These are phyloP conservation scores for Fraxinus latifolia DNA, from an alignment of 305 asterid genomes.

Conservation along the genomic window DNA sequence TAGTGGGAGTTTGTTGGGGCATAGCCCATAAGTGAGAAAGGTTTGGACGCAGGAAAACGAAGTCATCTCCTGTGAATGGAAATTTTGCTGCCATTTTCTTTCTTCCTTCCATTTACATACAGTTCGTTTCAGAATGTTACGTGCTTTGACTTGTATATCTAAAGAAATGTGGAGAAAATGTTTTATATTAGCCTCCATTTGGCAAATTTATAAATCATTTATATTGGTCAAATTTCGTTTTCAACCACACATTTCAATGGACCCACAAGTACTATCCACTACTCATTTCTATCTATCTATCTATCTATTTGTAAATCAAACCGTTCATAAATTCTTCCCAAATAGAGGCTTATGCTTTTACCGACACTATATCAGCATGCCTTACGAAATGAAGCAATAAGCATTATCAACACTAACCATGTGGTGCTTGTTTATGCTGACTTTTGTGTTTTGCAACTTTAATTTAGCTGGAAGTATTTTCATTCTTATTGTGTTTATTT, in stretches of 20 bases:
- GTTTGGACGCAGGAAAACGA: not conserved
- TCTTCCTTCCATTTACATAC: not conserved
- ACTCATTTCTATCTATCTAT: too few relatives aligned
- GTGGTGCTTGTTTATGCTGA: not conserved
- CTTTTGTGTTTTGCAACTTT: not conserved
- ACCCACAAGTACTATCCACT: too few relatives aligned
- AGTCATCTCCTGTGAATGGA: not conserved
- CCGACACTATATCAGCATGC: not conserved
- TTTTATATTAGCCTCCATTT: not conserved
- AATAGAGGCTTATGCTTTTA: not conserved
- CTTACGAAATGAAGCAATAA: not conserved
- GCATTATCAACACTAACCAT: not conserved
- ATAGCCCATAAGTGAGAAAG: not conserved
- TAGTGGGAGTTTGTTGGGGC: slow-evolving; percentile 8
- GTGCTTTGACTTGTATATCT: not conserved
- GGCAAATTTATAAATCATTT: not conserved
- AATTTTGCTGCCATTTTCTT: not conserved
- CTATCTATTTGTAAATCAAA: not conserved
- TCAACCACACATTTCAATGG: not conserved
- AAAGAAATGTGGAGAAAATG: not conserved
- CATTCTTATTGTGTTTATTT: not conserved
- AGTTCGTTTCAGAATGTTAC: not conserved
- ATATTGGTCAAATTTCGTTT: too few relatives aligned
- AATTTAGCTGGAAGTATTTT: not conserved
- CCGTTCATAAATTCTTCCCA: not conserved